A percentile compares a stretch with the other conserved stretches of the same genome.
These are phyloP conservation scores for Gonapodya sp. DNA, from an alignment of 192 early-diverging fungal species.

Conservation along the genomic window DNA sequence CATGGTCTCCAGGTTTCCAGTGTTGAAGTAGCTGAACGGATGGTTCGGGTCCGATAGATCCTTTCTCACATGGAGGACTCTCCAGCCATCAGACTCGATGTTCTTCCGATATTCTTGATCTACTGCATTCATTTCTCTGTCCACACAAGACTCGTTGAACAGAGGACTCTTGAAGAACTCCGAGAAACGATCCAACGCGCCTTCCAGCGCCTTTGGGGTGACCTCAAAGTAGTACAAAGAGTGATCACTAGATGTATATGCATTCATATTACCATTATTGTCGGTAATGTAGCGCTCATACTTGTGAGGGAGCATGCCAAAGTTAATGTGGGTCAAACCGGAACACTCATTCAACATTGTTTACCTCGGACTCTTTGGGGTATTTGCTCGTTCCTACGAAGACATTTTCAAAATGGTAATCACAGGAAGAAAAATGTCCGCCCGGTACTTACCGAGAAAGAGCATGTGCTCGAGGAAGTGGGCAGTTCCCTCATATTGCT, in stretches of 20 bases:
- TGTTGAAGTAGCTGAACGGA: slow-evolving; percentile 32
- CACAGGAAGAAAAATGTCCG: not conserved
- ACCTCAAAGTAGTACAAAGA: slow-evolving; percentile 30
- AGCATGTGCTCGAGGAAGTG: slow-evolving; percentile 35
- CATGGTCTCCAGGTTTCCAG: slow-evolving; percentile 37
- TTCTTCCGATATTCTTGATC: slow-evolving; percentile 33
- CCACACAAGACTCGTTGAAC: slow-evolving; percentile 30
- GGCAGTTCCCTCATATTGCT: slow-evolving; percentile 23
- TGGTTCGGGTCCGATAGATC: slow-evolving; percentile 22
- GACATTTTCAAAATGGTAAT: not conserved
- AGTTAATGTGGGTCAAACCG: no score
- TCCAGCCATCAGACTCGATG: slow-evolving; percentile 26
- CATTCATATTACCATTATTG: slow-evolving; percentile 26
- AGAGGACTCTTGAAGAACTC: slow-evolving; percentile 35
- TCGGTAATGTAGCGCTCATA: slow-evolving; percentile 30
- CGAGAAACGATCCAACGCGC: slow-evolving; percentile 32
- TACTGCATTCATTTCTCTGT: slow-evolving; percentile 31
- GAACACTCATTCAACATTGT: no score
- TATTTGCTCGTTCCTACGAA: slow-evolving; percentile 25
- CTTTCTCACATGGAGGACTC: slow-evolving; percentile 27
- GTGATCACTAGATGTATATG: slow-evolving; percentile 31
- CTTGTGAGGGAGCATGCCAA: slow-evolving; percentile 1
- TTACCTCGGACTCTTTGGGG: slow-evolving; percentile 18
- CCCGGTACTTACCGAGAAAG: slow-evolving; percentile 18
- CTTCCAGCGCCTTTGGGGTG: slow-evolving; percentile 22